phyloP scores from a whole-genome alignment of 495 filamentous ascomycete species.

The Staphylotrichum longicolle region DNA sequence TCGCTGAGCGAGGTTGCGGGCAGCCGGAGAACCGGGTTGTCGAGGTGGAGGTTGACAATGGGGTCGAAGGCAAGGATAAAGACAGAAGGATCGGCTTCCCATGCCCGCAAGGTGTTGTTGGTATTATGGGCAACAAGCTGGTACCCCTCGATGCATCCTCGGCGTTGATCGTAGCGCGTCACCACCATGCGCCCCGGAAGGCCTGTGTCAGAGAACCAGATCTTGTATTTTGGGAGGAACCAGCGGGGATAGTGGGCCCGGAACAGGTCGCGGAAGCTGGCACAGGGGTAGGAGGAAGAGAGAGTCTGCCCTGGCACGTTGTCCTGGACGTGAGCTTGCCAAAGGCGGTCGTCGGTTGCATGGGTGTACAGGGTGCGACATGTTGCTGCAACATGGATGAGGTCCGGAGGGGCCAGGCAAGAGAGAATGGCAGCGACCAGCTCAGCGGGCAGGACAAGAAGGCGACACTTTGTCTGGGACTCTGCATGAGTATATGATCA shows the following conservation, averaged over 20 bases:
- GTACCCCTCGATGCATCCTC: constrained; percentile 77
- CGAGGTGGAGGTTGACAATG: constrained; percentile 62
- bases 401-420: constrained; percentile 57
- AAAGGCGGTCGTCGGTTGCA: constrained; percentile 57
- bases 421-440: constrained; percentile 60
- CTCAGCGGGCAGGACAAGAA: constrained; percentile 60
- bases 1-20: not conserved
- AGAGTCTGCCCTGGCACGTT: constrained; percentile 58
- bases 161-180: constrained; percentile 65
- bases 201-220: constrained; percentile 82
- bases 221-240: constrained; percentile 74
- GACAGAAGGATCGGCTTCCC: constrained; percentile 40
- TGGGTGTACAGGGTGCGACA: constrained; percentile 54
- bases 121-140: constrained; percentile 65
- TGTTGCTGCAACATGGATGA: constrained; percentile 53
- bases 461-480: constrained; percentile 4
- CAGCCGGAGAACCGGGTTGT: constrained; percentile 67
- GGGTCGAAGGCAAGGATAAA: constrained; percentile 63
- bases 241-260: constrained; percentile 73
- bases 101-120: constrained; percentile 52
- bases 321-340: constrained; percentile 60
- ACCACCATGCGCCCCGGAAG: constrained; percentile 68
- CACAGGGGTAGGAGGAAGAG: constrained; percentile 54
- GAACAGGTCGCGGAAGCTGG: constrained; percentile 66
- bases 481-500: too few species aligned